Evolutionary conservation across 129 eudicot species (phyloP).

Genomic region (Kitagawia praeruptora): DNA sequence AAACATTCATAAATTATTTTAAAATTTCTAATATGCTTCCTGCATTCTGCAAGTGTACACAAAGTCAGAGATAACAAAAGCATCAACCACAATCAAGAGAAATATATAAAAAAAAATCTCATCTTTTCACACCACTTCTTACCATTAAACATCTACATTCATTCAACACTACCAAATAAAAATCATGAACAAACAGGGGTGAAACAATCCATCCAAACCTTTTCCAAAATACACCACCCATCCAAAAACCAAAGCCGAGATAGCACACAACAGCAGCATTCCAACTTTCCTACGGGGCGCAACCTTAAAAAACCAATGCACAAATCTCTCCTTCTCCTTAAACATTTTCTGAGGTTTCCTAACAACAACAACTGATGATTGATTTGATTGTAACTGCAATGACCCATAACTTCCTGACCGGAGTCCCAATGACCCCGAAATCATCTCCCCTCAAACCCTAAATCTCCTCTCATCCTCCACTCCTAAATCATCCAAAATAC

Average conservation of each 20-base stretch:
- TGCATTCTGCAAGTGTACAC: not conserved
- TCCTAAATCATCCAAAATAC: constrained; percentile 1
- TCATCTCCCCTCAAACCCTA: constrained; percentile 17
- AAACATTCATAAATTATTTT: not conserved
- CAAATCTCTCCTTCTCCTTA: constrained; percentile 21
- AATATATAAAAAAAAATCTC: too few relatives aligned
- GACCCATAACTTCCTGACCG: constrained; percentile 76
- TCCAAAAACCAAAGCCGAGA: constrained; percentile 43
- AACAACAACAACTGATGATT: constrained; percentile 26
- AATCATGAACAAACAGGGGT: not conserved
- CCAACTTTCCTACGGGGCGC: constrained; percentile 69
- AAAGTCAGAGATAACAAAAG: not conserved
- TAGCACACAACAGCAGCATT: constrained; percentile 6
- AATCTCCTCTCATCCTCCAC: constrained; percentile 20
- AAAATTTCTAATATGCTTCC: not conserved
- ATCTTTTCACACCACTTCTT: not conserved
- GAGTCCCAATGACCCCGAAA: constrained; percentile 30
- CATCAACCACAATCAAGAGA: not conserved
- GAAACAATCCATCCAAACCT: constrained; percentile 30
- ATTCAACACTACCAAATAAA: not conserved
- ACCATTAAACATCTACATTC: not conserved
- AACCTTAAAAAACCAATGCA: constrained; percentile 2
- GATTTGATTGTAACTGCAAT: constrained; percentile 41
- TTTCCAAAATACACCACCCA: constrained; percentile 86
- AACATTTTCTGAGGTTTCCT: constrained; percentile 4